Evolutionary conservation across 2,329 filamentous ascomycete species (phyloP).

Genomic region (Mycosphaerella arachidis): DNA sequence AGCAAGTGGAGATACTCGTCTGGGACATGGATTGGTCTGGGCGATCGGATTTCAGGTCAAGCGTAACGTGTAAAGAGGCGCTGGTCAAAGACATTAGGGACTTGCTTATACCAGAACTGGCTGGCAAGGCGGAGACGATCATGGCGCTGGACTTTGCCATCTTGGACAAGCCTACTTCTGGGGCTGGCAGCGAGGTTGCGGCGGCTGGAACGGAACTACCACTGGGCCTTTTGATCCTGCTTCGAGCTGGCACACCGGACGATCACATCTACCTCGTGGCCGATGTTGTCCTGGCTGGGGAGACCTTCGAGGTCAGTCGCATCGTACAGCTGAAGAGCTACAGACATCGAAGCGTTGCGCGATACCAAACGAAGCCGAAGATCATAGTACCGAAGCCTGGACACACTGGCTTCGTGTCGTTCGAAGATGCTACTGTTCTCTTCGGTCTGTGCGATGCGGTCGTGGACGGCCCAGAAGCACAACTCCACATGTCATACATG

Average conservation of each 20-base stretch:
- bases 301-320: slow-evolving; percentile 50
- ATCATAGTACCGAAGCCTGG: slow-evolving; percentile 74
- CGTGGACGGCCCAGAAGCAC: slow-evolving; percentile 62
- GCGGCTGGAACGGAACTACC: slow-evolving; percentile 22
- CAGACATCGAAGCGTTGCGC: slow-evolving; percentile 36
- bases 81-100: slow-evolving; percentile 60
- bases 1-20: slow-evolving; percentile 70
- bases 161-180: slow-evolving; percentile 37
- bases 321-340: slow-evolving; percentile 47
- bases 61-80: slow-evolving; percentile 64
- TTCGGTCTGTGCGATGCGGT: slow-evolving; percentile 65
- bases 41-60: slow-evolving; percentile 68
- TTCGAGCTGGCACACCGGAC: slow-evolving; percentile 28
- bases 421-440: slow-evolving; percentile 72
- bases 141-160: slow-evolving; percentile 72
- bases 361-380: slow-evolving; percentile 46
- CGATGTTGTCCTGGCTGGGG: slow-evolving; percentile 60
- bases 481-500: slow-evolving; percentile 65
- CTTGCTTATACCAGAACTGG: slow-evolving; percentile 45
- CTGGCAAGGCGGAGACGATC: slow-evolving; percentile 27
- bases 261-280: slow-evolving; percentile 65
- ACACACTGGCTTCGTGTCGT: slow-evolving; percentile 75
- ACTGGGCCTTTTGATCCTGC: slow-evolving; percentile 29
- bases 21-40: slow-evolving; percentile 90
- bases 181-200: slow-evolving; percentile 20